Evolutionary conservation across 805 yeast species (phyloP).

Genomic region (Nakazawaea populi): DNA sequence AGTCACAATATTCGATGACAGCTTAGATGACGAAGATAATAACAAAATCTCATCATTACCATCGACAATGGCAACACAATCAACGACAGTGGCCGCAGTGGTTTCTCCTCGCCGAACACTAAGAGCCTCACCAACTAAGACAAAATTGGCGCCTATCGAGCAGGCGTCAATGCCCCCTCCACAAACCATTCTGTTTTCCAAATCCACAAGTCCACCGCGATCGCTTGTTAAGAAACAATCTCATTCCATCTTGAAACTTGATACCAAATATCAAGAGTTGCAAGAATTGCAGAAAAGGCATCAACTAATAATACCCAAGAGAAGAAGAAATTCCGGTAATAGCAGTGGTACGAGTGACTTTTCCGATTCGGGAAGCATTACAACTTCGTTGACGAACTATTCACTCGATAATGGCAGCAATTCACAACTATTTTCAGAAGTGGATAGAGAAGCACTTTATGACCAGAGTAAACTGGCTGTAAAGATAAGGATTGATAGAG

Average conservation of each 20-base stretch:
- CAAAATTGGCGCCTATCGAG: slow-evolving; percentile 5
- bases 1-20: slow-evolving; percentile 2
- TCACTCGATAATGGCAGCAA: slow-evolving; percentile 13
- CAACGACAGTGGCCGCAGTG: too few species aligned
- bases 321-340: slow-evolving; percentile 1
- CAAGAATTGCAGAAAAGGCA: slow-evolving; percentile 6
- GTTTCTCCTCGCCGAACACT: slow-evolving; percentile 2
- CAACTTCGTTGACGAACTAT: slow-evolving; percentile 12
- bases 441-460: slow-evolving; percentile 19
- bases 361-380: slow-evolving; percentile 3
- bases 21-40: slow-evolving; percentile 1
- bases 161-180: slow-evolving; percentile 1
- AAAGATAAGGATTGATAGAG: slow-evolving; percentile 28
- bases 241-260: slow-evolving; percentile 18
- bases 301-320: slow-evolving; percentile 4
- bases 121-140: slow-evolving; percentile 7
- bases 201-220: background rate
- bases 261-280: slow-evolving; percentile 13
- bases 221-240: slow-evolving; percentile 17
- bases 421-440: background rate
- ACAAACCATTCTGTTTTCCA: slow-evolving; percentile 1
- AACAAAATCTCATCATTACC: background rate
- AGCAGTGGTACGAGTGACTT: slow-evolving; percentile 7
- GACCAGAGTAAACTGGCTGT: slow-evolving; percentile 29
- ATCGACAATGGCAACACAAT: background rate